phyloP scores from a whole-genome alignment of 768 basidiomycete species.

The Tubosaeta sp. region DNA sequence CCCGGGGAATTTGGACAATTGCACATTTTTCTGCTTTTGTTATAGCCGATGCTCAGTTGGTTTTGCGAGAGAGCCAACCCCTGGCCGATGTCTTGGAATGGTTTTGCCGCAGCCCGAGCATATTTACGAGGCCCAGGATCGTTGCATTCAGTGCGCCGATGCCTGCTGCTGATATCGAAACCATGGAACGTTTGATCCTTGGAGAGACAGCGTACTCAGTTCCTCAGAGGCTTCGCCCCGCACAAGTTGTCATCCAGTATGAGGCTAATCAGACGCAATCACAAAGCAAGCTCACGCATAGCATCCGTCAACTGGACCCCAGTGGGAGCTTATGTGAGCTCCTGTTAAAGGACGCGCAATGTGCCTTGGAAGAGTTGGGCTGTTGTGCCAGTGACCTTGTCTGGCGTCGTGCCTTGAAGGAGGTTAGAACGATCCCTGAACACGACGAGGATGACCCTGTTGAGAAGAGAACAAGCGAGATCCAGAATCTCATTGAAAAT shows the following conservation, averaged over 20 bases:
- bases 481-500: slow-evolving; percentile 46
- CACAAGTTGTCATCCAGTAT: slow-evolving; percentile 54
- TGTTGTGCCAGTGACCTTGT: slow-evolving; percentile 65
- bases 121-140: slow-evolving; percentile 38
- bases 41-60: slow-evolving; percentile 38
- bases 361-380: slow-evolving; percentile 53
- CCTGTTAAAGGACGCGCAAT: slow-evolving; percentile 45
- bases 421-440: slow-evolving; percentile 28
- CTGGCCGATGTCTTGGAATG: slow-evolving; percentile 43
- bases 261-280: slow-evolving; percentile 33
- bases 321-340: slow-evolving; percentile 35
- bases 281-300: slow-evolving; percentile 43
- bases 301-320: slow-evolving; percentile 44
- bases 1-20: slow-evolving; percentile 36
- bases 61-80: slow-evolving; percentile 36
- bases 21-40: slow-evolving; percentile 44
- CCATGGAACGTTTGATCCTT: slow-evolving; percentile 38
- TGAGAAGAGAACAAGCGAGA: slow-evolving; percentile 23
- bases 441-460: slow-evolving; percentile 33
- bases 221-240: slow-evolving; percentile 37
- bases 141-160: slow-evolving; percentile 36
- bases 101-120: slow-evolving; percentile 38
- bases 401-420: slow-evolving; percentile 55
- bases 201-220: slow-evolving; percentile 37
- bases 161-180: slow-evolving; percentile 28